Percentiles rank a stretch among this genome's conserved stretches.
Evolutionary conservation across 148 eudicot genomes (phyloP).

Genomic region (Talinum fruticosum): DNA sequence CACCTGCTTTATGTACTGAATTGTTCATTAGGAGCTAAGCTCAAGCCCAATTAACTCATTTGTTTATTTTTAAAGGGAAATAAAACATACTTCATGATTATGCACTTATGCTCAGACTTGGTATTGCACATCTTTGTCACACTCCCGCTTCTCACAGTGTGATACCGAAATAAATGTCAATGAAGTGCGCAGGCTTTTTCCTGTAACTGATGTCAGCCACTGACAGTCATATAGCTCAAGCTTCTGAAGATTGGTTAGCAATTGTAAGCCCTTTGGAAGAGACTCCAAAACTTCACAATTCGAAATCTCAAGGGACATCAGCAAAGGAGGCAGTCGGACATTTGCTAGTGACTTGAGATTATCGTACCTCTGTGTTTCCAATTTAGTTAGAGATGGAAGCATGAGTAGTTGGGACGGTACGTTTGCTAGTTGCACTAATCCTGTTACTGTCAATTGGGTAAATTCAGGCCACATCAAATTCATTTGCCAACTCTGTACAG

Average conservation of each 20-base stretch:
- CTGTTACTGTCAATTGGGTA: background rate
- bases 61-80: too few relatives aligned
- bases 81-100: too few relatives aligned
- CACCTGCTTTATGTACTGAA: too few relatives aligned
- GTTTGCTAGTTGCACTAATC: background rate
- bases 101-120: too few relatives aligned
- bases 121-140: too few relatives aligned
- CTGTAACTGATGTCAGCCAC: background rate
- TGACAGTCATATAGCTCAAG: background rate
- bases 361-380: background rate
- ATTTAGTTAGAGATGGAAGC: background rate
- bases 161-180: too few relatives aligned
- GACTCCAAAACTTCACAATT: background rate
- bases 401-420: background rate
- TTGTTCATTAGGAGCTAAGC: too few relatives aligned
- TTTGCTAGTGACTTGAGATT: too few relatives aligned
- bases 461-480: background rate
- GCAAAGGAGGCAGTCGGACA: background rate
- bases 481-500: background rate
- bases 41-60: too few relatives aligned
- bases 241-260: background rate
- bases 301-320: background rate
- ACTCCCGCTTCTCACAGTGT: too few relatives aligned
- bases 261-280: background rate
- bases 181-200: background rate